Conservation (phyloP, 2,329 filamentous ascomycete species). For the Aphanocladium album region DNA sequence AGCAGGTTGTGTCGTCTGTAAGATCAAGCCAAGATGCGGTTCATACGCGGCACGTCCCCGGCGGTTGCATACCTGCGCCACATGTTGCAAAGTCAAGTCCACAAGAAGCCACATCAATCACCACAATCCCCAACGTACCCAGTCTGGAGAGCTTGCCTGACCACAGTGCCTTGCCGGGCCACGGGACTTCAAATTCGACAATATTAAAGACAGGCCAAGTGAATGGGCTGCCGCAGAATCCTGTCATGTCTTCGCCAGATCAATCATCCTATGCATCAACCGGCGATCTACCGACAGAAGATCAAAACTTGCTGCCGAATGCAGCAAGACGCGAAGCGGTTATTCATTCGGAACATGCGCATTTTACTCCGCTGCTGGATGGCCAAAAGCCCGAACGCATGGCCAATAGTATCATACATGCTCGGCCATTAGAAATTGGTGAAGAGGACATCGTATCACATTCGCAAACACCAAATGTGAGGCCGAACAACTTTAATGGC, state of each 20-base stretch:
- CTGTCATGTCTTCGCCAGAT: background rate
- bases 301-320: background rate
- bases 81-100: background rate
- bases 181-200: background rate
- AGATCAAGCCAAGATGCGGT: background rate
- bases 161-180: background rate
- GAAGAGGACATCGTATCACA: too few relatives aligned
- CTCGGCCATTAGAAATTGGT: background rate
- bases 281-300: background rate
- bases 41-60: background rate
- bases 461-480: too few relatives aligned
- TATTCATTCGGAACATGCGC: background rate
- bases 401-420: background rate
- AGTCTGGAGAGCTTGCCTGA: background rate
- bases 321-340: background rate
- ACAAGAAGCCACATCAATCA: background rate
- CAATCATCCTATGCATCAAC: background rate
- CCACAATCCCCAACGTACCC: background rate
- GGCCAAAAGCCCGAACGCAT: background rate
- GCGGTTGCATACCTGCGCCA: background rate
- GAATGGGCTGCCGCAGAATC: background rate
- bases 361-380: background rate
- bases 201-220: background rate
- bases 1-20: background rate
- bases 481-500: too few relatives aligned